Evolutionary conservation across 2,329 filamentous ascomycete genomes (phyloP).

Genomic region (Dactylellina parvicollis): DNA sequence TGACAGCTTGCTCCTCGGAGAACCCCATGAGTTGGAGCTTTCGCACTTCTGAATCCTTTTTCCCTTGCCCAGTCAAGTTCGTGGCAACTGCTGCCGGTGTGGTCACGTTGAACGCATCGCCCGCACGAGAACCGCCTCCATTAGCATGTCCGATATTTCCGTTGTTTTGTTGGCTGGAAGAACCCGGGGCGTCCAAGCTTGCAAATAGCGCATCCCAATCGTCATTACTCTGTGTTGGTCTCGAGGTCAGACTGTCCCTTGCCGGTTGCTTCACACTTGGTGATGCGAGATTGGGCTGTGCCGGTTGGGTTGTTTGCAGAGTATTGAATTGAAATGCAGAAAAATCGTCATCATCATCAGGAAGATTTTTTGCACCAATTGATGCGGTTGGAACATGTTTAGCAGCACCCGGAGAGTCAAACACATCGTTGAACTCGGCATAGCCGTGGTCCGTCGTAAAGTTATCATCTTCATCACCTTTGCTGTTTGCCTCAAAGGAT

Average conservation of each 20-base stretch:
- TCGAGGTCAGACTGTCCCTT: slow-evolving; percentile 54
- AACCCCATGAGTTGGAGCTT: slow-evolving; percentile 92
- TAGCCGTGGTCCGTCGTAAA: slow-evolving; percentile 69
- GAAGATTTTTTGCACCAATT: slow-evolving; percentile 56
- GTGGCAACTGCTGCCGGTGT: slow-evolving; percentile 3
- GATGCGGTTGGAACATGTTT: slow-evolving; percentile 57
- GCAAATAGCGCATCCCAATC: slow-evolving; percentile 98
- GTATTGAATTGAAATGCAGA: slow-evolving; percentile 65
- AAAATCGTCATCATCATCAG: slow-evolving; percentile 64
- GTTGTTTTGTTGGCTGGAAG: slow-evolving; percentile 70
- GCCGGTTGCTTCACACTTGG: too few species aligned
- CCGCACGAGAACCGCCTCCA: slow-evolving; percentile 54
- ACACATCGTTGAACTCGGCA: slow-evolving; percentile 83
- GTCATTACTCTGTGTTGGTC: slow-evolving; percentile 65
- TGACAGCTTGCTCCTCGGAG: slow-evolving; percentile 74
- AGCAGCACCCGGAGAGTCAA: slow-evolving; percentile 70
- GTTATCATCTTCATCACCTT: slow-evolving; percentile 73
- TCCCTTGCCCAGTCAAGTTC: slow-evolving; percentile 52
- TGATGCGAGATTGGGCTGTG: slow-evolving; percentile 59
- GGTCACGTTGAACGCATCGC: slow-evolving; percentile 26
- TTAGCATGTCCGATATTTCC: slow-evolving; percentile 56
- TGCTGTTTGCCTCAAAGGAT: slow-evolving; percentile 75
- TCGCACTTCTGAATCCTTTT: slow-evolving; percentile 82
- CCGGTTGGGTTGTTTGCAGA: slow-evolving; percentile 61
- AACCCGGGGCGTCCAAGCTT: slow-evolving; percentile 58